These are phyloP conservation scores for Lactifluus volemus DNA, from an alignment of 768 basidiomycete species.

Conservation along the genomic window DNA sequence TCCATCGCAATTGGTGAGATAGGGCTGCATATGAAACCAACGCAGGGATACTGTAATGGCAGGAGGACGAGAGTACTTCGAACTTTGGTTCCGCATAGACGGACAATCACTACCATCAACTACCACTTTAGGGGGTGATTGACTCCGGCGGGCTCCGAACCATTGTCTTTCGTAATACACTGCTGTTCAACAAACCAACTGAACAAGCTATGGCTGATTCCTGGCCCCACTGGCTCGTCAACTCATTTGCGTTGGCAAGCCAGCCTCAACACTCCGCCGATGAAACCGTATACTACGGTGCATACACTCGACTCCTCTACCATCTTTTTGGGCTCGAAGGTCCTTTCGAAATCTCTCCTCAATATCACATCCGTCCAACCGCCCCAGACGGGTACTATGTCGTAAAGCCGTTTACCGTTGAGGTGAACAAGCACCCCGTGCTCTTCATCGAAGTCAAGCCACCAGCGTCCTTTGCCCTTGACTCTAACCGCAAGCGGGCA, in stretches of 20 bases:
- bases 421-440: background rate
- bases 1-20: too few species aligned
- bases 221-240: background rate
- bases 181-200: too few species aligned
- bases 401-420: background rate
- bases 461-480: background rate
- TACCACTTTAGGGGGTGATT: too few species aligned
- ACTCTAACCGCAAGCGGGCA: background rate
- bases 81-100: too few species aligned
- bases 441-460: background rate
- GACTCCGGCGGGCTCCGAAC: too few species aligned
- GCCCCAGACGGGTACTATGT: background rate
- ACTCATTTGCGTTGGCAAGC: background rate
- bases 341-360: background rate
- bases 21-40: too few species aligned
- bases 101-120: too few species aligned
- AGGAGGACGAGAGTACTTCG: too few species aligned
- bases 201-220: too few species aligned
- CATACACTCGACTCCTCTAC: background rate
- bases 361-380: background rate
- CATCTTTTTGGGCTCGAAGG: background rate
- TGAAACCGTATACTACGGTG: background rate
- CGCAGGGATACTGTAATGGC: too few species aligned
- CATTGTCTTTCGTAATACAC: too few species aligned
- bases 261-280: background rate